Evolutionary conservation across 2,329 filamentous ascomycete species (phyloP).

Genomic region (Raffaelea albimanens): DNA sequence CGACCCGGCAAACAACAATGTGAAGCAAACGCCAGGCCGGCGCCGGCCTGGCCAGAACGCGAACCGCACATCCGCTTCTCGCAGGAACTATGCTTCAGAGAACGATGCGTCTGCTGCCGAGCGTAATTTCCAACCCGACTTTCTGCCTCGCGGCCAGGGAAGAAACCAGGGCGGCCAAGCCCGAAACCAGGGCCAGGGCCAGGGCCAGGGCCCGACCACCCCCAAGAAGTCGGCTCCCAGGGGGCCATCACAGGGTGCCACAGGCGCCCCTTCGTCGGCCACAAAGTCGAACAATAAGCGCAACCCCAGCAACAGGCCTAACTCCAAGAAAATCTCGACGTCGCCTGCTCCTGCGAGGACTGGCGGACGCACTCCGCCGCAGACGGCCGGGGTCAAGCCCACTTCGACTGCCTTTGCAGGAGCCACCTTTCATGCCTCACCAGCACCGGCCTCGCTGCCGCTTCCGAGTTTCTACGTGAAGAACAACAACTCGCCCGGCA

Average conservation of each 20-base stretch:
- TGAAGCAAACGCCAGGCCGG: conserved; percentile 27
- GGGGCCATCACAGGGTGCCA: conserved; percentile 7
- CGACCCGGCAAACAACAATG: conserved; percentile 13
- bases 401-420: conserved; percentile 67
- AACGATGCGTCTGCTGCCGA: conserved; percentile 34
- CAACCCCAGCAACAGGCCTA: conserved; percentile 17
- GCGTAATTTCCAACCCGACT: conserved; percentile 24
- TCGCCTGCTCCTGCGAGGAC: conserved; percentile 33
- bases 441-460: conserved; percentile 79
- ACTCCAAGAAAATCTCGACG: conserved; percentile 20
- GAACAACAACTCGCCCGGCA: conserved; percentile 54
- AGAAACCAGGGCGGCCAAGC: no score
- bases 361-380: conserved; percentile 34
- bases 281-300: conserved; percentile 17
- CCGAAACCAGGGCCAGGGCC: no score
- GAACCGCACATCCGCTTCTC: conserved; percentile 24
- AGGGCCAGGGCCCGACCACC: conserved; percentile 5
- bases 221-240: conserved; percentile 17
- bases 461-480: conserved; percentile 77
- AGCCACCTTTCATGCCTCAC: conserved; percentile 89
- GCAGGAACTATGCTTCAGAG: conserved; percentile 51
- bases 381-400: conserved; percentile 34
- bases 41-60: conserved; percentile 30
- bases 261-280: conserved; percentile 9
- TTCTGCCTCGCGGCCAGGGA: conserved; percentile 7